Evolutionary conservation across 1,284 basidiomycete species (phyloP), one percentile per base, ranked within the genome.

Genomic region (Leccinum laetum): DNA sequence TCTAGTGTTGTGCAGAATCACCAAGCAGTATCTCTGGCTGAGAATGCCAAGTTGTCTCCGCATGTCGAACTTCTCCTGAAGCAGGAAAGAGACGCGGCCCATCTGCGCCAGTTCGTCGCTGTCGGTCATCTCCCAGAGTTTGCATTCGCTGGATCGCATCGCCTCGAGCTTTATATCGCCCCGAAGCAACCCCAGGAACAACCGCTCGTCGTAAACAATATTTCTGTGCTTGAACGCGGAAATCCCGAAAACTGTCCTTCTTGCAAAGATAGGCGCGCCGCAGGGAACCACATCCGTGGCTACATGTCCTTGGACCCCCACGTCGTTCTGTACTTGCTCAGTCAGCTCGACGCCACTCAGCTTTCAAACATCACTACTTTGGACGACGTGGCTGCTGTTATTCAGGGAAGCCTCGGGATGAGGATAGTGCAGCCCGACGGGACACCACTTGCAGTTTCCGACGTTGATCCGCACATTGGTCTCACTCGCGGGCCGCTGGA

Each of bases 381-480:
- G 59, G 55, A 64, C 0, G 8, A 55, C 5, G 4, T 72, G 0
- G 58, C 29, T 8, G 24, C 9, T 13, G 13, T 63, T 9, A 32
- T 70, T 44, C 52, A 64, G 11, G 64, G 24, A 1, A 65, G 67
- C 32, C 39, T 72, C 10, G 63, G 62, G 9, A 32, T 58, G 56
- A 64, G 71, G 10, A n/a, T 72, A 5, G 62, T 72, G 37, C 39
- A 16, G 14, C 58, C 69, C 3, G 71, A 70, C 5, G 69, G 71
- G 32, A 72, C 49, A 1, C 1, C 0, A 4, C 49, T 70, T 9
- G 69, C 69, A 2, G 37, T 8, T 32, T 60, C 55, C 5, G 53
- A 56, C 11, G 63, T 35, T 9, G 55, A 61, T 9, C 67, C 60
- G 1, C 8, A 5, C 4, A n/a, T n/a, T 2, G 18, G 46, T 8